Conservation (phyloP, 2,329 filamentous ascomycete genomes). For the Salinomyces thailandicus region DNA sequence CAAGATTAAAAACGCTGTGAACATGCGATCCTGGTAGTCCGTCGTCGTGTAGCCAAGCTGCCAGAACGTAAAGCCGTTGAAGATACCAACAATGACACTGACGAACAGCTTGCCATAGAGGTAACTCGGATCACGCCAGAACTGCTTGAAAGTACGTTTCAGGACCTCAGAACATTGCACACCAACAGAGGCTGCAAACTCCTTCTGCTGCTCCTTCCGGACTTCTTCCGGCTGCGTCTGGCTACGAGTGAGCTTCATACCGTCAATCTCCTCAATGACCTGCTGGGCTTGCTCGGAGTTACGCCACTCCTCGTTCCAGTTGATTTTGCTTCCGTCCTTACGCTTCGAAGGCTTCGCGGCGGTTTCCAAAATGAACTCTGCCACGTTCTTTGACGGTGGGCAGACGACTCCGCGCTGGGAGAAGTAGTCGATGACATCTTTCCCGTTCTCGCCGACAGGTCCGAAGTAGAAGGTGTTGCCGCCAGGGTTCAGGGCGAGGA, state of each 20-base stretch:
- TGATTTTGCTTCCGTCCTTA: constrained; percentile 45
- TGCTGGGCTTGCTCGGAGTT: constrained; percentile 51
- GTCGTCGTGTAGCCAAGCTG: constrained; percentile 53
- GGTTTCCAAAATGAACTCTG: constrained; percentile 57
- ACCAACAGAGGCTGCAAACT: constrained; percentile 54
- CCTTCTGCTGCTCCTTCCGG: constrained; percentile 30
- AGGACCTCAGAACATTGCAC: constrained; percentile 57
- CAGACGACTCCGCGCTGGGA: constrained; percentile 54
- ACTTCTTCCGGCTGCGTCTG: constrained; percentile 26
- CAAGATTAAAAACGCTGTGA: constrained; percentile 53
- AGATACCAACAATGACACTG: constrained; percentile 59
- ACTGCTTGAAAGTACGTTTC: constrained; percentile 58
- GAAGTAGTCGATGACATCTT: constrained; percentile 58
- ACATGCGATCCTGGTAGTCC: constrained; percentile 69
- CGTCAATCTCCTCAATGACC: constrained; percentile 55
- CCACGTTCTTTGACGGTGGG: constrained; percentile 55
- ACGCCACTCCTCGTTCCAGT: constrained; percentile 69
- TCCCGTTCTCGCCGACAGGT: constrained; percentile 56
- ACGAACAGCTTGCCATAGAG: constrained; percentile 68
- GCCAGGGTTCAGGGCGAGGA: constrained; percentile 57
- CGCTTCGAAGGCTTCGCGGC: constrained; percentile 47
- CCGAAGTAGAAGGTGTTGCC: constrained; percentile 67
- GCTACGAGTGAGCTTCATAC: constrained; percentile 49
- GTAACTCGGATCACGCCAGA: constrained; percentile 60
- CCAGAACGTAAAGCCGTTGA: constrained; percentile 63